Conservation (phyloP, 2,329 filamentous ascomycete genomes). For the Emericellopsis cladophorae region DNA sequence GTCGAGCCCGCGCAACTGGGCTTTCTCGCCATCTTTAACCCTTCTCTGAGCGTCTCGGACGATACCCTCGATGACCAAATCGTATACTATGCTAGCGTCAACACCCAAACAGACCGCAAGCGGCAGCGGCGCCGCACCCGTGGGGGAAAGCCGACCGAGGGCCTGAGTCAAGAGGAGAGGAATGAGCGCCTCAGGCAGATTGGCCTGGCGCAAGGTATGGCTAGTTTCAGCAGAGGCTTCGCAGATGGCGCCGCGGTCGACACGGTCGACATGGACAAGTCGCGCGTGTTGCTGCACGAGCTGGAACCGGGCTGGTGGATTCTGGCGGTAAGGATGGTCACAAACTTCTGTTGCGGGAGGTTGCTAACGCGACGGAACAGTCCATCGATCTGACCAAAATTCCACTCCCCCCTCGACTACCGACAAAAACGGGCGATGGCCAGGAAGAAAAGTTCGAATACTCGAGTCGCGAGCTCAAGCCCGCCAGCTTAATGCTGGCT, state of each 20-base stretch:
- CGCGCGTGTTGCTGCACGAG: constrained; percentile 73
- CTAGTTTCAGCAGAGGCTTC: constrained; percentile 83
- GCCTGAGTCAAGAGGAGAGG: constrained; percentile 48
- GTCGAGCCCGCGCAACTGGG: constrained; percentile 63
- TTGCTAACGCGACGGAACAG: constrained; percentile 7
- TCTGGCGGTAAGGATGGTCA: constrained; percentile 52
- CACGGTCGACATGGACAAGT: constrained; percentile 82
- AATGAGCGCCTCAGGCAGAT: constrained; percentile 88
- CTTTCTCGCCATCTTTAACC: constrained; percentile 93
- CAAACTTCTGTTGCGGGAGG: too few relatives aligned
- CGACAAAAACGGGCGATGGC: constrained; percentile 25
- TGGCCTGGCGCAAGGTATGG: constrained; percentile 92
- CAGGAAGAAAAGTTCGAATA: constrained; percentile 52
- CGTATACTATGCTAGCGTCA: constrained; percentile 75
- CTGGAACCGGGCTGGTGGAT: constrained; percentile 94
- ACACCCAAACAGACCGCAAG: constrained; percentile 21
- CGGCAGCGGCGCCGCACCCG: constrained; percentile 28
- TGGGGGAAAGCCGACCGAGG: constrained; percentile 24
- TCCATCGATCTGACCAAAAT: constrained; percentile 64
- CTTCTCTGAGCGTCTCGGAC: constrained; percentile 52
- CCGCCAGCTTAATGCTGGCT: constrained; percentile 61
- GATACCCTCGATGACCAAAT: constrained; percentile 64
- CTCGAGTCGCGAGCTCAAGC: constrained; percentile 82
- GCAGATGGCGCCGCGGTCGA: constrained; percentile 66
- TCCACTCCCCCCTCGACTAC: constrained; percentile 44